Evolutionary conservation across 345 rosid species (phyloP).

Genomic region (Orychophragmus violaceus): DNA sequence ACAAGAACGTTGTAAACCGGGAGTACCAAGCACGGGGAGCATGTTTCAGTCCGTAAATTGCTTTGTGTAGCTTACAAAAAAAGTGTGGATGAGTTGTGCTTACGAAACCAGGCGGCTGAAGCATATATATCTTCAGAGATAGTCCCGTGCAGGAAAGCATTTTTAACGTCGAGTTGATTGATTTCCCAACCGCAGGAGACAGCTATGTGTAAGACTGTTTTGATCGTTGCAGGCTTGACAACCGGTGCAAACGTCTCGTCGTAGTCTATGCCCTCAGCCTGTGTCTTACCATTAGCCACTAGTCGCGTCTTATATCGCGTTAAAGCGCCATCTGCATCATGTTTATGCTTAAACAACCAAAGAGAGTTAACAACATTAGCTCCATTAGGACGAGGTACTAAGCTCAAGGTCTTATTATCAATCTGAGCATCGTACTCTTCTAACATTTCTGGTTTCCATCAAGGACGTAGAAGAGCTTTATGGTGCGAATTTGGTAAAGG

Average conservation of each 20-base stretch:
- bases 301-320: too few relatives aligned
- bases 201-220: neutral
- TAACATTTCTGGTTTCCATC: too few relatives aligned
- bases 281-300: neutral
- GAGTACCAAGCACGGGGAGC: neutral
- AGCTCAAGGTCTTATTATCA: too few relatives aligned
- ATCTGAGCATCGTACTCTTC: too few relatives aligned
- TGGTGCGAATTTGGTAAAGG: too few relatives aligned
- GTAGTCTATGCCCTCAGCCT: neutral
- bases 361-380: too few relatives aligned
- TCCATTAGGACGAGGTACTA: too few relatives aligned
- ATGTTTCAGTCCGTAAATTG: neutral
- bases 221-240: neutral
- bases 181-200: neutral
- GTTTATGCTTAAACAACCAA: too few relatives aligned
- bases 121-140: neutral
- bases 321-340: too few relatives aligned
- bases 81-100: neutral
- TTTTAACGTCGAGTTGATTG: neutral
- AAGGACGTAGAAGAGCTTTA: too few relatives aligned
- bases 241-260: neutral
- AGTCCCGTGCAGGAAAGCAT: too few relatives aligned
- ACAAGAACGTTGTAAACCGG: too few relatives aligned
- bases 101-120: neutral
- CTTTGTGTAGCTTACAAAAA: neutral